These are phyloP conservation scores for Aureococcus anophagefferens DNA, from an alignment of 108 stramenopile species.

Conservation along the genomic window DNA sequence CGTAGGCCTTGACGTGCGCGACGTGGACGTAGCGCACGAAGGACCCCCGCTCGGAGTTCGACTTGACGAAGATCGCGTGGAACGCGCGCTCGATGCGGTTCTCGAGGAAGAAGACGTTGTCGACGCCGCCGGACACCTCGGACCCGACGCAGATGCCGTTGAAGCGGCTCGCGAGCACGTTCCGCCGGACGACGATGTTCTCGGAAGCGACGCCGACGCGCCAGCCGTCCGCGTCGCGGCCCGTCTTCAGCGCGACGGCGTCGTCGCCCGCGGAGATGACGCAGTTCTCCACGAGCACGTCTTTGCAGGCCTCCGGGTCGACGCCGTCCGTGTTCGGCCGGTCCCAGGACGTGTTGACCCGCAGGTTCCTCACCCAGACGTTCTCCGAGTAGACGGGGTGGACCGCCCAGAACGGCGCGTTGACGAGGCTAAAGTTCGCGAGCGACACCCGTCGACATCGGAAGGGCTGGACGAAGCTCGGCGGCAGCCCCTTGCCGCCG, in stretches of 20 bases:
- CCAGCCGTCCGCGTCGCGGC: conserved; percentile 16
- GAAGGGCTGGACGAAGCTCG: conserved; percentile 26
- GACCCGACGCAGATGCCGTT: conserved; percentile 36
- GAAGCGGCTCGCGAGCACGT: conserved; percentile 17
- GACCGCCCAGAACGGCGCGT: conserved; percentile 40
- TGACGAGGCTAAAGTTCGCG: conserved; percentile 10
- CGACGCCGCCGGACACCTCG: conserved; percentile 34
- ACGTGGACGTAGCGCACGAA: conserved; percentile 20
- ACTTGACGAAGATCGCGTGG: conserved; percentile 28
- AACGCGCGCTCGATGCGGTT: conserved; percentile 25
- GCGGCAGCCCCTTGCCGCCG: conserved; percentile 18
- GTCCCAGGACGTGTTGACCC: no score
- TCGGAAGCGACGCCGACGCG: not conserved
- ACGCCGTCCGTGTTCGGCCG: conserved; percentile 35
- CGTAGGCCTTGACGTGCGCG: conserved; percentile 16
- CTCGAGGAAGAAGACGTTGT: conserved; percentile 16
- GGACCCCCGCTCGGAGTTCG: conserved; percentile 20
- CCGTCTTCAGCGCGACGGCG: conserved; percentile 35
- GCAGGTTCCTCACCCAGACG: no score
- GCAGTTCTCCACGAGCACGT: conserved; percentile 38
- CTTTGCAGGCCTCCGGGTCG: conserved; percentile 31
- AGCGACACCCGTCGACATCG: conserved; percentile 19
- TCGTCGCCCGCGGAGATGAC: conserved; percentile 34
- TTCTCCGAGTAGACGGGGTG: conserved; percentile 29
- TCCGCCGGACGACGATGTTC: conserved; percentile 22